Conservation (phyloP, 768 basidiomycete genomes). For the Cytidiella melzeri region DNA sequence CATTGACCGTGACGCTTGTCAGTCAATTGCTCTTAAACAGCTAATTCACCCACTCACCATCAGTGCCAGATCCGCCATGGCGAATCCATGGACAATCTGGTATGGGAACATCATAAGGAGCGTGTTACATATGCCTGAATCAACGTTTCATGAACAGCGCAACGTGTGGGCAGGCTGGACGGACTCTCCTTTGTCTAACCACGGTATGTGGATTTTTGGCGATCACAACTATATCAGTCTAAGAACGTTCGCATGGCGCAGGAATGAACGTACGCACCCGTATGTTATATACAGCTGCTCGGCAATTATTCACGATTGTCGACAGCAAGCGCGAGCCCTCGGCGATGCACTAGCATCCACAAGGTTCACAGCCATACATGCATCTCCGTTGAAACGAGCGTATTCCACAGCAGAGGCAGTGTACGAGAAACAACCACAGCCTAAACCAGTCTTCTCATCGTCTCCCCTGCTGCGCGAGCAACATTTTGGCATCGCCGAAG, state of each 20-base stretch:
- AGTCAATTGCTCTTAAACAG: too few species aligned
- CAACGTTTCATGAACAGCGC: slow-evolving; percentile 24
- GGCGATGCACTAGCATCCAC: slow-evolving; percentile 44
- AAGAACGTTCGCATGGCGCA: slow-evolving; percentile 3
- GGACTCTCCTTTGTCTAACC: slow-evolving; percentile 68
- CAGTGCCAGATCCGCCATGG: slow-evolving; percentile 73
- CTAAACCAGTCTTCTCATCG: slow-evolving; percentile 40
- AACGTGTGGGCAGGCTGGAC: slow-evolving; percentile 70
- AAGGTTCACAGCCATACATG: slow-evolving; percentile 50
- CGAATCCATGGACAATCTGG: slow-evolving; percentile 73
- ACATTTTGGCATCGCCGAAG: slow-evolving; percentile 66
- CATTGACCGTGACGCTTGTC: too few species aligned
- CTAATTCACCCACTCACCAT: too few species aligned
- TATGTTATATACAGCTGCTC: neutral
- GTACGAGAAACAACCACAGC: slow-evolving; percentile 38
- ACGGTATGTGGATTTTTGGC: slow-evolving; percentile 40
- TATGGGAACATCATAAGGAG: slow-evolving; percentile 26
- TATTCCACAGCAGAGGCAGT: slow-evolving; percentile 55
- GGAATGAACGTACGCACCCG: slow-evolving; percentile 28
- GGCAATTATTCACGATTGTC: slow-evolving; percentile 18
- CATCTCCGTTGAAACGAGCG: slow-evolving; percentile 64
- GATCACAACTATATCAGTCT: neutral
- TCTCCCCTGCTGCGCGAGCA: slow-evolving; percentile 60
- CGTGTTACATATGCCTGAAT: neutral
- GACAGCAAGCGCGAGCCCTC: slow-evolving; percentile 36